Conservation (phyloP, 1,139 yeast genomes). For the Saccharomyces hybrid region DNA sequence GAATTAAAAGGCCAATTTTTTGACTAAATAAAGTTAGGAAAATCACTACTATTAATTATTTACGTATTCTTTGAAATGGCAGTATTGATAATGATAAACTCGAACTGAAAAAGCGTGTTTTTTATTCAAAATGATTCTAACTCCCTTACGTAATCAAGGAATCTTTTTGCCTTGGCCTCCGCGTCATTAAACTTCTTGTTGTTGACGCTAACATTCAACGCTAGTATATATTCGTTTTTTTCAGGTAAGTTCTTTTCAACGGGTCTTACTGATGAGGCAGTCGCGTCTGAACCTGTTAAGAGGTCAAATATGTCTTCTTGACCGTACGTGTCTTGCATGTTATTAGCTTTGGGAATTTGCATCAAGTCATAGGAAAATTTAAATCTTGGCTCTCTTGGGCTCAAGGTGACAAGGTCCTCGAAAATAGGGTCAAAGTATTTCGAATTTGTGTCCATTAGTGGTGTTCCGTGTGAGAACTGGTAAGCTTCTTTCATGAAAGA, state of each 20-base stretch:
- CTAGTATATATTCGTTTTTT: slow-evolving; percentile 13
- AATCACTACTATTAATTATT: background rate
- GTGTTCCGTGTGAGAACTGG: slow-evolving; percentile 18
- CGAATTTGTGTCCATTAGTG: slow-evolving; percentile 30
- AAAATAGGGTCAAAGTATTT: slow-evolving; percentile 53
- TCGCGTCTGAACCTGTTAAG: background rate
- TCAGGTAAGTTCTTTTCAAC: background rate
- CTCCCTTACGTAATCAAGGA: slow-evolving; percentile 21
- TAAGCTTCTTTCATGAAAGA: slow-evolving; percentile 20
- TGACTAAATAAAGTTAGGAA: background rate
- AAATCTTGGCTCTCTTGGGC: slow-evolving; percentile 53
- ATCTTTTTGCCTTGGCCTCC: slow-evolving; percentile 21
- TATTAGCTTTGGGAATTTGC: slow-evolving; percentile 14
- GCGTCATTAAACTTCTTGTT: slow-evolving; percentile 23
- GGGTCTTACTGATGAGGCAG: background rate
- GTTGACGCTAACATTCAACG: slow-evolving; percentile 35
- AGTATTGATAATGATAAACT: background rate
- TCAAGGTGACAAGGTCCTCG: slow-evolving; percentile 55
- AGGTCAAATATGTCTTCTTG: background rate
- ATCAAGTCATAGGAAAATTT: slow-evolving; percentile 33
- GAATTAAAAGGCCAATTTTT: background rate
- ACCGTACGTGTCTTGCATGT: background rate
- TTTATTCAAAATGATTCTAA: slow-evolving; percentile 8
- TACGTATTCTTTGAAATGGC: background rate
- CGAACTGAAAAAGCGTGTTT: background rate